phyloP scores from a whole-genome alignment of 2,329 filamentous ascomycete species.

The Trichophyton verrucosum region DNA sequence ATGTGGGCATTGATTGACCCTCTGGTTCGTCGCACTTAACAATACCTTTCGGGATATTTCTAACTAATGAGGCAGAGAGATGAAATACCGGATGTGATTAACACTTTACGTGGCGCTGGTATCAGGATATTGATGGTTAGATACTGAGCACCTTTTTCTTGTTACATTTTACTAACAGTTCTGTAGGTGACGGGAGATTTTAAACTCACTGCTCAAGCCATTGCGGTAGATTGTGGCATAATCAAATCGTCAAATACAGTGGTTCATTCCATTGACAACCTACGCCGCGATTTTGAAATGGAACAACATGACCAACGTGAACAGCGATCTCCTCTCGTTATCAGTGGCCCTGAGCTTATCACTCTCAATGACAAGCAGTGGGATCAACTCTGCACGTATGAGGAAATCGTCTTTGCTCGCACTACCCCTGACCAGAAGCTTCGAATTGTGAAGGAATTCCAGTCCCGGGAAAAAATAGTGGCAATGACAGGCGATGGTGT shows the following conservation, averaged over 20 bases:
- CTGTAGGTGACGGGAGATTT: slow-evolving; percentile 60
- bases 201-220: slow-evolving; percentile 59
- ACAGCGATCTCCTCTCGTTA: slow-evolving; percentile 41
- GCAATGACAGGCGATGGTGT: slow-evolving; percentile 41
- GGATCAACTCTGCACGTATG: slow-evolving; percentile 51
- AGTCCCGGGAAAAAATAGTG: slow-evolving; percentile 46
- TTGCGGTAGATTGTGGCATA: slow-evolving; percentile 60
- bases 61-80: slow-evolving; percentile 26
- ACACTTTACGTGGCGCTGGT: slow-evolving; percentile 55
- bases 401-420: slow-evolving; percentile 63
- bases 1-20: slow-evolving; percentile 50
- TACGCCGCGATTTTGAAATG: slow-evolving; percentile 29
- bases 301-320: slow-evolving; percentile 10
- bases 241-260: slow-evolving; percentile 40
- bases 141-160: not conserved
- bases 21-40: slow-evolving; percentile 21
- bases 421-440: slow-evolving; percentile 71
- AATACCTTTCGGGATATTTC: not conserved
- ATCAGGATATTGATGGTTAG: slow-evolving; percentile 65
- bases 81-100: slow-evolving; percentile 47
- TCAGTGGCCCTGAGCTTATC: slow-evolving; percentile 55
- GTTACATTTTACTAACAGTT: slow-evolving; percentile 1
- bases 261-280: slow-evolving; percentile 44
- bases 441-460: slow-evolving; percentile 64
- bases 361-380: slow-evolving; percentile 56